A percentile compares a stretch with the other conserved stretches of the same genome.
Conservation (phyloP, 169 alveolate genomes). For the Plasmodium malariae region DNA sequence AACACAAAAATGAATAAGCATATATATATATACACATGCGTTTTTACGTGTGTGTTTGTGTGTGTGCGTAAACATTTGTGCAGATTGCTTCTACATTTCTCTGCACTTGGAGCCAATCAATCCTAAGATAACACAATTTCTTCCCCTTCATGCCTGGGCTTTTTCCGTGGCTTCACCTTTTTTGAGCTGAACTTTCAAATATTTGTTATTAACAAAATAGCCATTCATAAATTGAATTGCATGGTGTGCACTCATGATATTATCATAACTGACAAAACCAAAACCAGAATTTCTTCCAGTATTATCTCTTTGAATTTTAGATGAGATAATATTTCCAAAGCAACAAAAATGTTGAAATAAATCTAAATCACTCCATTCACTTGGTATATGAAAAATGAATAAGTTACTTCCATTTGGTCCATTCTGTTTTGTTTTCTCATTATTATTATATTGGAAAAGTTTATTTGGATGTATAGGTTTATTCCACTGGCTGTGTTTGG, state of each 20-base stretch:
- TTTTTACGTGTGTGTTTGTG: too few relatives aligned
- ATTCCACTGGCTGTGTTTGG: conserved; percentile 93
- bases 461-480: conserved; percentile 89
- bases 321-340: conserved; percentile 92
- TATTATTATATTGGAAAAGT: conserved; percentile 69
- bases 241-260: conserved; percentile 90
- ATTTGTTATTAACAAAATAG: conserved; percentile 89
- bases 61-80: background rate
- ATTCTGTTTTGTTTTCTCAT: conserved; percentile 78
- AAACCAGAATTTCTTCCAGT: conserved; percentile 89
- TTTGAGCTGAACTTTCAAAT: conserved; percentile 90
- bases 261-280: conserved; percentile 93
- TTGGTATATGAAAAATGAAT: conserved; percentile 93
- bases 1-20: too few relatives aligned
- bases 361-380: conserved; percentile 92
- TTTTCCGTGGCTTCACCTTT: conserved; percentile 84
- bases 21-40: too few relatives aligned
- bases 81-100: background rate
- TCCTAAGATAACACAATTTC: too few relatives aligned
- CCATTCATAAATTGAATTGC: conserved; percentile 94
- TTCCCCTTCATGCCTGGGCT: background rate
- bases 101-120: too few relatives aligned
- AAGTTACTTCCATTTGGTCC: conserved; percentile 95
- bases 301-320: conserved; percentile 92
- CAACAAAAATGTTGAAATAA: conserved; percentile 89